These are phyloP conservation scores for Houttuynia cordata DNA, from an alignment of 164 flowering plant genomes.

Conservation along the genomic window DNA sequence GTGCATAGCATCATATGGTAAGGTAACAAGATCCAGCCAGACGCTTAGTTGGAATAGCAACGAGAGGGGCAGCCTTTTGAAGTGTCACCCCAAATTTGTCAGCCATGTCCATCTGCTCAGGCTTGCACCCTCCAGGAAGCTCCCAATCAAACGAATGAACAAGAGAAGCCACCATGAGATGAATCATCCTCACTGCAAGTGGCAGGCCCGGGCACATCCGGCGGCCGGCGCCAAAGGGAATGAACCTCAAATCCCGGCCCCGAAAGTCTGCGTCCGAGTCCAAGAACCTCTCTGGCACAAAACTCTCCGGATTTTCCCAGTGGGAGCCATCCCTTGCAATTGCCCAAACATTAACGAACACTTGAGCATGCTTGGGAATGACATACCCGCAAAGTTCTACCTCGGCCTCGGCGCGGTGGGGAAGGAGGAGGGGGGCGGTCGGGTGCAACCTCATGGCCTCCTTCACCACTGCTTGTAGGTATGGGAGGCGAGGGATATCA, in stretches of 20 bases:
- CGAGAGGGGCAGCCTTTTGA: constrained; percentile 11
- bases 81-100: constrained; percentile 12
- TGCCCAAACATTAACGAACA: constrained; percentile 3
- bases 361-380: constrained; percentile 3
- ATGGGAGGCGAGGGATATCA: constrained; percentile 1
- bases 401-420: constrained; percentile 2
- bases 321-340: constrained; percentile 2
- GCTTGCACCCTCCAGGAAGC: background rate
- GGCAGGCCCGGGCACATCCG: constrained; percentile 13
- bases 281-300: constrained; percentile 30
- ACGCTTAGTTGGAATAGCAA: constrained; percentile 5
- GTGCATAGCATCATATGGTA: too few relatives aligned
- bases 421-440: constrained; percentile 2
- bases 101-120: constrained; percentile 11
- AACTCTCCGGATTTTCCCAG: constrained; percentile 3
- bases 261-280: background rate
- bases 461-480: constrained; percentile 4
- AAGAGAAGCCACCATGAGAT: constrained; percentile 10
- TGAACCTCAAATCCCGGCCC: background rate
- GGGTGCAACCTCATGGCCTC: constrained; percentile 8
- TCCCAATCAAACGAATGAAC: constrained; percentile 12
- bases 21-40: too few relatives aligned
- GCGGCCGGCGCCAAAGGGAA: constrained; percentile 13
- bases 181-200: constrained; percentile 10
- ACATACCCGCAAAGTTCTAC: background rate